Evolutionary conservation across 2,329 filamentous ascomycete species (phyloP).

Genomic region (Fusarium circinatum): DNA sequence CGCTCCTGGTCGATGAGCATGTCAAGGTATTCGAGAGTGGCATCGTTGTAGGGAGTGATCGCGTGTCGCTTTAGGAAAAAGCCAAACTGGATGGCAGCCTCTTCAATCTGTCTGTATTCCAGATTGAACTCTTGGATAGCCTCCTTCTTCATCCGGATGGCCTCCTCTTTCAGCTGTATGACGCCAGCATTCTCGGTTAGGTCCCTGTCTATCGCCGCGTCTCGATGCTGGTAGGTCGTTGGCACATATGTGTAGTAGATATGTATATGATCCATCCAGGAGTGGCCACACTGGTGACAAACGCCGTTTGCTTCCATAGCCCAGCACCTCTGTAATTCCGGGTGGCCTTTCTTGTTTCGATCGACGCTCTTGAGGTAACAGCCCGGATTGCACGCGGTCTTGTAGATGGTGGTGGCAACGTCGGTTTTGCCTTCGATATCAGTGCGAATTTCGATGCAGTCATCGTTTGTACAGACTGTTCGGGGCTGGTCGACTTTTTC

Average conservation of each 20-base stretch:
- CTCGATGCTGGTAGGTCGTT: background rate
- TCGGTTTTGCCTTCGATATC: background rate
- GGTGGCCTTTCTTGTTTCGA: background rate
- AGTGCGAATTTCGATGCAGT: background rate
- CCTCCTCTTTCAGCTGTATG: background rate
- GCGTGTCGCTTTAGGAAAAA: slow-evolving; percentile 11
- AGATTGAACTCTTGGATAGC: slow-evolving; percentile 8
- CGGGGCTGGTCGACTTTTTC: background rate
- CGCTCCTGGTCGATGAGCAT: slow-evolving; percentile 13
- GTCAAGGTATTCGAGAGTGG: slow-evolving; percentile 4
- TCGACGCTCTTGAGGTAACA: background rate
- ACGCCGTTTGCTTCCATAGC: background rate
- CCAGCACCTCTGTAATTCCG: background rate
- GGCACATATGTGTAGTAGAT: slow-evolving; percentile 10
- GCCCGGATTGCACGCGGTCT: background rate
- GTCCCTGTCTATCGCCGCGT: background rate
- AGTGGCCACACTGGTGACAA: background rate
- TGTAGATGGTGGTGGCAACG: background rate
- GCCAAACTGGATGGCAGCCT: slow-evolving; percentile 17
- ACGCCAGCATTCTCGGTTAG: background rate
- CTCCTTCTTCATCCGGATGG: background rate
- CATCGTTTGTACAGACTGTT: background rate
- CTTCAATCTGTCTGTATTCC: slow-evolving; percentile 4
- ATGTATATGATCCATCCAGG: slow-evolving; percentile 21
- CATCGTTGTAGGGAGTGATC: slow-evolving; percentile 17